A percentile compares a stretch with the other conserved stretches of the same genome.
These are phyloP conservation scores for Earliella scabrosa DNA, from an alignment of 1,284 basidiomycete species.

Conservation along the genomic window DNA sequence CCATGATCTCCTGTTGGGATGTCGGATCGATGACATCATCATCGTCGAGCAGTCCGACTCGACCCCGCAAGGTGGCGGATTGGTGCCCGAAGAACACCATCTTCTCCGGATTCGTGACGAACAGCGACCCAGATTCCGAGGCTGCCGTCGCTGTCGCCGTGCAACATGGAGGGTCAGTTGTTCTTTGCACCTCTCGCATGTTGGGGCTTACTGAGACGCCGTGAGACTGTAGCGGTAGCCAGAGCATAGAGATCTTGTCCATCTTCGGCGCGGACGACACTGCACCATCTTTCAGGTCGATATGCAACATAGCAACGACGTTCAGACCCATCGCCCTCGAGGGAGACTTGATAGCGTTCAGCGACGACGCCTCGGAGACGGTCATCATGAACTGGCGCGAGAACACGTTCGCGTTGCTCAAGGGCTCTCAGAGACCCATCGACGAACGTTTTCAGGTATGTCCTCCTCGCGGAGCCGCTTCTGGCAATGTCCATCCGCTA, in stretches of 20 bases:
- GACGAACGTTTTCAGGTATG: constrained; percentile 43
- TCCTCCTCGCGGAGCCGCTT: constrained; percentile 6
- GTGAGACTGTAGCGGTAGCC: constrained; percentile 15
- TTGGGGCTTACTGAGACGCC: neutral
- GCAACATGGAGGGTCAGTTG: constrained; percentile 26
- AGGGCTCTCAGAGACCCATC: constrained; percentile 38
- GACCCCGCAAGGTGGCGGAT: constrained; percentile 38
- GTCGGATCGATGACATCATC: constrained; percentile 31
- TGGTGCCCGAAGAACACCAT: constrained; percentile 60
- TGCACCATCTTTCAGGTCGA: constrained; percentile 7
- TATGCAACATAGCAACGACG: constrained; percentile 38
- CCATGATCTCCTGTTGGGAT: constrained; percentile 55
- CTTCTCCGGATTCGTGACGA: constrained; percentile 54
- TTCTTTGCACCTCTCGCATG: neutral
- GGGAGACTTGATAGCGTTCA: constrained; percentile 55
- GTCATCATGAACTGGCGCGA: constrained; percentile 57
- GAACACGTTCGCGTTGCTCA: constrained; percentile 48
- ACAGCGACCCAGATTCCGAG: constrained; percentile 46
- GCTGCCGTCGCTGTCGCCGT: constrained; percentile 54
- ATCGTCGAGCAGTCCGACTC: neutral
- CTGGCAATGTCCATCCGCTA: too few relatives aligned
- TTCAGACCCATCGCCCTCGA: constrained; percentile 50
- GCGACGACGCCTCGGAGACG: constrained; percentile 53
- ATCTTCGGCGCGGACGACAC: neutral
- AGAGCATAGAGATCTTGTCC: constrained; percentile 29